These are phyloP conservation scores for Solanum phureja DNA, from an alignment of 257 asterid genomes.

Conservation along the genomic window DNA sequence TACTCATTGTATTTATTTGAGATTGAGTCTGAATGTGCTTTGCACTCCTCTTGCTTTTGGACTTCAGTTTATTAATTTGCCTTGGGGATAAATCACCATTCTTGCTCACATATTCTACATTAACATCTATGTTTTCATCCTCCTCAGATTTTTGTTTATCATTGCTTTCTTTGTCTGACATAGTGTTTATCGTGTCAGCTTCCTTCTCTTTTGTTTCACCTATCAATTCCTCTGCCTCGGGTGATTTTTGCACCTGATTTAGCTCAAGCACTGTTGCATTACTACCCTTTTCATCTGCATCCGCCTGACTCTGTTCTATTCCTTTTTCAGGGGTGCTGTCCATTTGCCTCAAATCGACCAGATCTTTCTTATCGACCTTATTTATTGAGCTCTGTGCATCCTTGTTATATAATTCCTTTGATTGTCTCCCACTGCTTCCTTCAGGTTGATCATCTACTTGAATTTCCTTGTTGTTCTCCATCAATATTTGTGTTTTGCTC, in stretches of 20 bases:
- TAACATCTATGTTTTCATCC: no score
- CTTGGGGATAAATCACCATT: not conserved
- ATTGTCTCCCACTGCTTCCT: no score
- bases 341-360: not conserved
- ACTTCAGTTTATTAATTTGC: no score
- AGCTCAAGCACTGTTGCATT: not conserved
- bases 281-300: not conserved
- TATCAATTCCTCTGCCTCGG: no score
- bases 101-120: not conserved
- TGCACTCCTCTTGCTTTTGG: not conserved
- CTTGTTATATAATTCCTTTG: no score
- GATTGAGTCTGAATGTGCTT: no score
- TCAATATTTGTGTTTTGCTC: no score
- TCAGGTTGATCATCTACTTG: no score
- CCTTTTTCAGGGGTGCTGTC: not conserved
- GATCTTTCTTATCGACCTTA: no score
- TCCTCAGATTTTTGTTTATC: not conserved
- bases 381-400: no score
- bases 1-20: not conserved
- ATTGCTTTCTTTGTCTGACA: not conserved
- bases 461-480: no score
- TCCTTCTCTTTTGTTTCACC: no score
- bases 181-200: not conserved
- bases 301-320: accelerated
- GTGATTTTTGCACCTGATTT: not conserved